Conservation (phyloP, 345 rosid species). For the Streptanthus diversifolius region DNA sequence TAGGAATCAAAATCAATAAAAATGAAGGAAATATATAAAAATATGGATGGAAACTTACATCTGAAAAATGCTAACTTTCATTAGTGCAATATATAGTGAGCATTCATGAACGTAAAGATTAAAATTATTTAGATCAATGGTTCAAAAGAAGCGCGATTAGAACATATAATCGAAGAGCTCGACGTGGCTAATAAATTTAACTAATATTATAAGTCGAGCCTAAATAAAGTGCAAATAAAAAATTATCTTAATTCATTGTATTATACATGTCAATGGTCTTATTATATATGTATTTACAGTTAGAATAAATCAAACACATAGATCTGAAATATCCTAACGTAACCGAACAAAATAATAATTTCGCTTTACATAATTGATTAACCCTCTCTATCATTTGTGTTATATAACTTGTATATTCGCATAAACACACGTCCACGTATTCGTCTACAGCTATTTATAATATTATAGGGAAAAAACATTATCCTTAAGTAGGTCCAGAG, state of each 20-base stretch:
- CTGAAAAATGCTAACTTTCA: background rate
- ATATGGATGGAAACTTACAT: background rate
- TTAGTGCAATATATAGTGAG: background rate
- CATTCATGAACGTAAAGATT: slow-evolving; percentile 7
- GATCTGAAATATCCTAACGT: slow-evolving; percentile 25
- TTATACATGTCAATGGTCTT: background rate
- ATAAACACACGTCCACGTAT: slow-evolving; percentile 30
- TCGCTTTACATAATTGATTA: slow-evolving; percentile 9
- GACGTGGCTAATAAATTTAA: background rate
- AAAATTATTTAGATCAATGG: background rate
- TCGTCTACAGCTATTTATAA: background rate
- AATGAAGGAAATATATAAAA: background rate
- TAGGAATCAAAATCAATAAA: background rate
- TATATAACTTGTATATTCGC: background rate
- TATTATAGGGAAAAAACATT: slow-evolving; percentile 4
- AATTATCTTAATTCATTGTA: background rate
- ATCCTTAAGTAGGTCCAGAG: slow-evolving; percentile 26
- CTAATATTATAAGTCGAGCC: too few species aligned
- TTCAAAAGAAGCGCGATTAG: background rate
- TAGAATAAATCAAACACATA: slow-evolving; percentile 7
- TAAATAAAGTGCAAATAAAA: background rate
- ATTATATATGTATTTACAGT: background rate
- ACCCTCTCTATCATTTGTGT: slow-evolving; percentile 19
- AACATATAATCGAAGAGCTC: background rate
- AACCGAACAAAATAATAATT: slow-evolving; percentile 23